Percentiles rank a stretch among this genome's conserved stretches.
phyloP scores from a whole-genome alignment of 78 protist species.

The slime mould (Dictyostelium discoideum) region DNA sequence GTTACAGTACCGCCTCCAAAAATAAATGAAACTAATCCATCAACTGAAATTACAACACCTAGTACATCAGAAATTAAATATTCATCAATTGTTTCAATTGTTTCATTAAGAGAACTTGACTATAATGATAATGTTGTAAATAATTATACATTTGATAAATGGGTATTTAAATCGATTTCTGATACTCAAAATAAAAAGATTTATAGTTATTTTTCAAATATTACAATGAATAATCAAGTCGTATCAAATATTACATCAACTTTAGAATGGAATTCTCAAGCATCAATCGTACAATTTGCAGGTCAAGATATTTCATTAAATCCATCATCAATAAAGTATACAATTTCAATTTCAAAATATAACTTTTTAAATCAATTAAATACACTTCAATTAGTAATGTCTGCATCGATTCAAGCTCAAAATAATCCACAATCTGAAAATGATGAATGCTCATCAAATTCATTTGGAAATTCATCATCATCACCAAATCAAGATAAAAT shows the following conservation, averaged over 20 bases:
- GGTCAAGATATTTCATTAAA: not conserved
- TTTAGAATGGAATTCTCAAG: not conserved
- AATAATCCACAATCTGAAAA: not conserved
- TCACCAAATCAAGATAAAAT: not conserved
- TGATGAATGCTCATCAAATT: not conserved
- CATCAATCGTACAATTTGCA: not conserved
- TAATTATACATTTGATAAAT: not conserved
- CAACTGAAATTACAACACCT: not conserved
- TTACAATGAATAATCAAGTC: not conserved
- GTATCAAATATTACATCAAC: not conserved
- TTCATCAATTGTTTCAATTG: not conserved
- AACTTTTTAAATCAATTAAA: not conserved
- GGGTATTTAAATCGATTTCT: not conserved
- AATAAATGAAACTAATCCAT: not conserved
- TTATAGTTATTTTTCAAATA: not conserved
- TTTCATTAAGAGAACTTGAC: not conserved
- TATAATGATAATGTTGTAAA: not conserved
- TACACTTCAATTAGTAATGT: slow-evolving; percentile 2
- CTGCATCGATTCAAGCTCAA: not conserved
- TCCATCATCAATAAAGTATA: slow-evolving; percentile 11
- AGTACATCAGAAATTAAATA: not conserved
- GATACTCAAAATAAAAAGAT: not conserved
- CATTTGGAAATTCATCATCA: slow-evolving; percentile 2
- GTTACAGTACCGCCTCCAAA: not conserved
- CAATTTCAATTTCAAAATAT: not conserved